These are phyloP conservation scores for Raphanus sativus DNA, from an alignment of 345 rosid genomes.

Conservation along the genomic window DNA sequence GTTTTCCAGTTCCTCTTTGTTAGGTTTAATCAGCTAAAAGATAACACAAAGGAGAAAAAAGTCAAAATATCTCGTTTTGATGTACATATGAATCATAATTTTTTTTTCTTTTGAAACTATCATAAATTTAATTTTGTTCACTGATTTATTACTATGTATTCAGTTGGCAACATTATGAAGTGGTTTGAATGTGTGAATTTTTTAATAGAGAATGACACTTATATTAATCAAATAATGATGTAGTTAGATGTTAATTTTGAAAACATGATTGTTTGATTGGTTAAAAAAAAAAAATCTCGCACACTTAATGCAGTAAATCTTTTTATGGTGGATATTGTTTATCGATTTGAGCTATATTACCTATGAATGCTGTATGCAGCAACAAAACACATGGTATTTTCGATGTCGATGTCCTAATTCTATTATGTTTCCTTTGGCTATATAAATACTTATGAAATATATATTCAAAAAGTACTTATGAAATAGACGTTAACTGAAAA, in stretches of 20 bases:
- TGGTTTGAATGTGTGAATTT: neutral
- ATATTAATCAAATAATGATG: neutral
- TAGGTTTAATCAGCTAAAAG: constrained; percentile 38
- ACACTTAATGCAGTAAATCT: neutral
- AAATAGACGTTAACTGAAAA: neutral
- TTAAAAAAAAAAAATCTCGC: neutral
- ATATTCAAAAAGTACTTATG: neutral
- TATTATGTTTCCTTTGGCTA: constrained; percentile 7
- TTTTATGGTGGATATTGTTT: neutral
- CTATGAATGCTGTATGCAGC: constrained; percentile 8
- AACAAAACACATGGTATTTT: constrained; percentile 34
- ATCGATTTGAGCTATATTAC: constrained; percentile 12
- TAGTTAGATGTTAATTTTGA: neutral
- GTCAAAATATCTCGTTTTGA: constrained; percentile 30
- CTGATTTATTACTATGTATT: constrained; percentile 23
- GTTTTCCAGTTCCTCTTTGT: constrained; percentile 67
- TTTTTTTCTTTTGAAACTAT: constrained; percentile 6
- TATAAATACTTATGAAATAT: neutral
- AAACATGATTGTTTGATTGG: neutral
- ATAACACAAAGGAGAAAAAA: constrained; percentile 8
- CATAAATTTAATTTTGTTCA: neutral
- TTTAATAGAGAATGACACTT: neutral
- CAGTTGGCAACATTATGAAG: constrained; percentile 4
- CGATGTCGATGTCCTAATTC: constrained; percentile 30
- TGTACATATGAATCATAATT: constrained; percentile 36